phyloP scores from a whole-genome alignment of 768 basidiomycete species.

The Nidularia pulvinata region DNA sequence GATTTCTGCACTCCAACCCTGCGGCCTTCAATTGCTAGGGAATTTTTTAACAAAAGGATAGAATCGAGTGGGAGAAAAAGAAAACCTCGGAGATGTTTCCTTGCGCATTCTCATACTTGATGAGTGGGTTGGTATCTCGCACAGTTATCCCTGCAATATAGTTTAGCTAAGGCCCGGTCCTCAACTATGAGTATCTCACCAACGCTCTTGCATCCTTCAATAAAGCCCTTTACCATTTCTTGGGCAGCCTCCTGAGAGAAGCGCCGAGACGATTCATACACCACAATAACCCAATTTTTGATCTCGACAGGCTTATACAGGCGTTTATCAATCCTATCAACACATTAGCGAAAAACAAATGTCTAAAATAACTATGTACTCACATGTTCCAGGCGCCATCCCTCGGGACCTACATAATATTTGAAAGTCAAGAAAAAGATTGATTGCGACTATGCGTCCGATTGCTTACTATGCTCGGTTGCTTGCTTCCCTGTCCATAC shows the following conservation, averaged over 20 bases:
- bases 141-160: slow-evolving; percentile 56
- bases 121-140: slow-evolving; percentile 36
- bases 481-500: slow-evolving; percentile 57
- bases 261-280: slow-evolving; percentile 56
- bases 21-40: slow-evolving; percentile 45
- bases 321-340: slow-evolving; percentile 65
- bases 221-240: slow-evolving; percentile 54
- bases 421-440: neutral
- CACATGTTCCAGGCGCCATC: slow-evolving; percentile 84
- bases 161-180: slow-evolving; percentile 40
- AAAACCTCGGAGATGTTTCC: slow-evolving; percentile 41
- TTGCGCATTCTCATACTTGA: slow-evolving; percentile 59
- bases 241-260: slow-evolving; percentile 42
- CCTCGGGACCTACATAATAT: slow-evolving; percentile 29
- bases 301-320: slow-evolving; percentile 58
- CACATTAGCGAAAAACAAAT: slow-evolving; percentile 28
- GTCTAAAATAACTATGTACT: slow-evolving; percentile 10
- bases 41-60: too few relatives aligned
- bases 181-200: slow-evolving; percentile 46
- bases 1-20: slow-evolving; percentile 41
- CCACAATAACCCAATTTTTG: slow-evolving; percentile 58
- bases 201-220: slow-evolving; percentile 44
- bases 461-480: slow-evolving; percentile 48
- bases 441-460: too few relatives aligned
- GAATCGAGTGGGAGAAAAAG: too few relatives aligned